Percentiles rank a stretch among this genome's conserved stretches.
Evolutionary conservation across 2,329 filamentous ascomycete genomes (phyloP).

Genomic region (Calonectria hawksworthii): DNA sequence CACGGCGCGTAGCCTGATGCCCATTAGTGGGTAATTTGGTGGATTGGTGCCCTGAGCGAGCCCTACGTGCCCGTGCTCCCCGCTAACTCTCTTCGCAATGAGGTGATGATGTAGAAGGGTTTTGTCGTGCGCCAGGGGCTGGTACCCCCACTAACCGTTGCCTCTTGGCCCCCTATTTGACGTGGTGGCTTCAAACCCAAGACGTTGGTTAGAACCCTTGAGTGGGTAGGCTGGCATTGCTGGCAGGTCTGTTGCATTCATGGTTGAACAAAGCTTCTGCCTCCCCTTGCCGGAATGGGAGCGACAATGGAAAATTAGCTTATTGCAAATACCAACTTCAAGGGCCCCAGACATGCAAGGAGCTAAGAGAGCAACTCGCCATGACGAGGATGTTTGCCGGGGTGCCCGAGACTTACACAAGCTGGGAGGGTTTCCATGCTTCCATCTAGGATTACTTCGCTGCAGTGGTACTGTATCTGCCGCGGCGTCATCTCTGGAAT

Average conservation of each 20-base stretch:
- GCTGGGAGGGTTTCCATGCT: constrained; percentile 7
- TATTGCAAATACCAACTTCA: background rate
- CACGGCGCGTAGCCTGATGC: background rate
- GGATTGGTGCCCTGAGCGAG: background rate
- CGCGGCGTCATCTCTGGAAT: constrained; percentile 10
- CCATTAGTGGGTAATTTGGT: background rate
- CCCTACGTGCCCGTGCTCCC: background rate
- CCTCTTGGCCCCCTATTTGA: constrained; percentile 18
- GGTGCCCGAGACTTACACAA: background rate
- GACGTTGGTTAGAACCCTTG: background rate
- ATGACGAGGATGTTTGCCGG: background rate
- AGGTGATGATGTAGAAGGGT: background rate
- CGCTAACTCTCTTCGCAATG: background rate
- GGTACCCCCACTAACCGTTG: background rate
- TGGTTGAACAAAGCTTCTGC: background rate
- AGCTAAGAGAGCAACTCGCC: background rate
- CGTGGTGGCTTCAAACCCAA: background rate
- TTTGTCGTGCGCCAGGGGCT: constrained; percentile 17
- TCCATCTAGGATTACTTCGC: background rate
- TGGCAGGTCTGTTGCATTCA: background rate
- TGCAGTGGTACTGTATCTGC: constrained; percentile 5
- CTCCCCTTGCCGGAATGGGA: background rate
- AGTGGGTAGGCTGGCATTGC: background rate
- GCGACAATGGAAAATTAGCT: background rate
- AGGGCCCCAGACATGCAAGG: background rate